These are phyloP conservation scores for Adansonia digitata DNA, from an alignment of 345 rosid genomes.

Conservation along the genomic window DNA sequence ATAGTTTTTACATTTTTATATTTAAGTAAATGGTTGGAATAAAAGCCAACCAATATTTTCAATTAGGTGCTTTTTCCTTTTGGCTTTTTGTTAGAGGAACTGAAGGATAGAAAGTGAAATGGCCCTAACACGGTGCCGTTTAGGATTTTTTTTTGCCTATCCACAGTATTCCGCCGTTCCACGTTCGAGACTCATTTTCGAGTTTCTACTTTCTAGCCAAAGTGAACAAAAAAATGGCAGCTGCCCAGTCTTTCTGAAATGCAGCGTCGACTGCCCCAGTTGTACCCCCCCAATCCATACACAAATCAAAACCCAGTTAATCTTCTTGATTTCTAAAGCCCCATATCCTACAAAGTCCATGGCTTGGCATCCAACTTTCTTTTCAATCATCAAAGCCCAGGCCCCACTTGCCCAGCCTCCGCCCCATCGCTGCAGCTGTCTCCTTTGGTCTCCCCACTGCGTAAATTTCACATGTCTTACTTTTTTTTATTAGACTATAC, in stretches of 20 bases:
- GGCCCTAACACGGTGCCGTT: background rate
- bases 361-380: conserved; percentile 26
- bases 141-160: background rate
- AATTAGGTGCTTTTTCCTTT: too few species aligned
- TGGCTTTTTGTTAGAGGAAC: too few species aligned
- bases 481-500: background rate
- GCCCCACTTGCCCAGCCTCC: conserved; percentile 17
- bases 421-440: conserved; percentile 32
- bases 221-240: conserved; percentile 52
- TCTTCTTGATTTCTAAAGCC: conserved; percentile 25
- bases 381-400: conserved; percentile 22
- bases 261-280: conserved; percentile 24
- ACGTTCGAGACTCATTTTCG: background rate
- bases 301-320: conserved; percentile 8
- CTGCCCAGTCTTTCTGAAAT: conserved; percentile 31
- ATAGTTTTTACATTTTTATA: too few species aligned
- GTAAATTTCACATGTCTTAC: conserved; percentile 31
- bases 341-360: conserved; percentile 23
- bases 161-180: conserved; percentile 16
- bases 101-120: background rate
- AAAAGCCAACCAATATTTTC: too few species aligned
- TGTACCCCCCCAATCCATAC: conserved; percentile 15
- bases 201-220: background rate
- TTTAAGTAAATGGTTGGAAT: too few species aligned
- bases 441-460: conserved; percentile 60